Base-by-base conservation (phyloP, 1,284 basidiomycete genomes). In the Cryptococcus jaspeensis region DNA sequence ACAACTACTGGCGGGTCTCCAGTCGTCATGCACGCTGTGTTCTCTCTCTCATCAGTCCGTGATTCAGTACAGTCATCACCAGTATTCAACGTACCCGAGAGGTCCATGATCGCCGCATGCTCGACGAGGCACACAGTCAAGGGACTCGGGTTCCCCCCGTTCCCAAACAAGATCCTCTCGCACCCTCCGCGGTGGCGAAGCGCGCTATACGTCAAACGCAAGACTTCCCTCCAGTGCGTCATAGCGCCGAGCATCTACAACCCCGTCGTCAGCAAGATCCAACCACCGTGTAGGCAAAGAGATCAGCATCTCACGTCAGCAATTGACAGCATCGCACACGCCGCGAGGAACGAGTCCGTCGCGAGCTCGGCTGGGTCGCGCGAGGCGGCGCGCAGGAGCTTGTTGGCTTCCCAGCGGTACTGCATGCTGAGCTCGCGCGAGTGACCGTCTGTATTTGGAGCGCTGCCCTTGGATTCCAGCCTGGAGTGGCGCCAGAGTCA, bases 101-200 rank as follows among this genome's bases (percentile, higher is more conserved):
- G 50, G 47, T 71, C 69, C 41, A 62, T 47, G 50, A 70, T 63
- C 18, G 63, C 68, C 9, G 64, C 53, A 35, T 63, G 65, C 59
- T 71, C 72, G 35, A 70, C 61, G 35, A 67, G 46, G 52, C 67
- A 70, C 9, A 65, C 57, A 4, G 46, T 49, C 43, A 67, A 39
- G 1, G 59, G 50, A 11, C 42, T 44, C 5, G 59, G 58, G 12
- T 49, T 38, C 53, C 12, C 28, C 5, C 28, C 28, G 28, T 32
- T 32, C 28, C 63, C 65, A 41, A 67, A 70, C 2, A 71, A 52
- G 18, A 72, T 64, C 12, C 50, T 52, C 16, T 61, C 63, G 15
- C 64, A 66, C 8, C 72, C 70, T 4, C 70, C 72, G 28, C 72
- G 63, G 36, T 58, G 56, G 1, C 60, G 59, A 12, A 74, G 61